Conservation (phyloP, 2,329 filamentous ascomycete species). For the Pseudocercospora vitis region DNA sequence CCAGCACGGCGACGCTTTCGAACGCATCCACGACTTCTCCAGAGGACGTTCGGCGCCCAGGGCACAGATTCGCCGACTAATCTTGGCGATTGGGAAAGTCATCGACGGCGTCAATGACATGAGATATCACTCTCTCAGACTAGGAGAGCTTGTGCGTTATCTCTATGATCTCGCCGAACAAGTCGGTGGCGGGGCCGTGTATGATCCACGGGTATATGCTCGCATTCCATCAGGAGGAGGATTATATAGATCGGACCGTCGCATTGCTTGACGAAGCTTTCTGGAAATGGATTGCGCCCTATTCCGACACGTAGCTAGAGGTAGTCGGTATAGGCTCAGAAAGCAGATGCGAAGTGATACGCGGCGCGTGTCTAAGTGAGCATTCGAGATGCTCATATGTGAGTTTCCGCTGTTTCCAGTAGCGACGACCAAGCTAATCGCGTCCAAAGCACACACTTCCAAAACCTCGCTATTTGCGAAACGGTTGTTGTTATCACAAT, state of each 20-base stretch:
- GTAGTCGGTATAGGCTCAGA: no score
- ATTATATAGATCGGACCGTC: conserved; percentile 3
- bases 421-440: no score
- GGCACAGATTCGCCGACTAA: conserved; percentile 3
- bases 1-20: conserved; percentile 8
- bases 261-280: neutral
- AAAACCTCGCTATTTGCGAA: neutral
- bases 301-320: no score
- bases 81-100: conserved; percentile 8
- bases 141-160: conserved; percentile 6
- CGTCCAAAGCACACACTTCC: no score
- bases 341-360: no score
- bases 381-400: no score
- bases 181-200: neutral
- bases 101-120: conserved; percentile 14
- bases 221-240: neutral
- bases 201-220: neutral
- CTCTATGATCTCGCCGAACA: conserved; percentile 1
- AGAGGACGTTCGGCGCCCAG: neutral
- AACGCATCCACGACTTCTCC: conserved; percentile 13
- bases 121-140: conserved; percentile 6
- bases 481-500: neutral
- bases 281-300: no score
- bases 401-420: no score
- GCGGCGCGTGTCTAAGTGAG: no score